Evolutionary conservation across 257 asterid genomes (phyloP), one percentile per base, ranked within the genome.

Genomic region (Cinchona pubescens): DNA sequence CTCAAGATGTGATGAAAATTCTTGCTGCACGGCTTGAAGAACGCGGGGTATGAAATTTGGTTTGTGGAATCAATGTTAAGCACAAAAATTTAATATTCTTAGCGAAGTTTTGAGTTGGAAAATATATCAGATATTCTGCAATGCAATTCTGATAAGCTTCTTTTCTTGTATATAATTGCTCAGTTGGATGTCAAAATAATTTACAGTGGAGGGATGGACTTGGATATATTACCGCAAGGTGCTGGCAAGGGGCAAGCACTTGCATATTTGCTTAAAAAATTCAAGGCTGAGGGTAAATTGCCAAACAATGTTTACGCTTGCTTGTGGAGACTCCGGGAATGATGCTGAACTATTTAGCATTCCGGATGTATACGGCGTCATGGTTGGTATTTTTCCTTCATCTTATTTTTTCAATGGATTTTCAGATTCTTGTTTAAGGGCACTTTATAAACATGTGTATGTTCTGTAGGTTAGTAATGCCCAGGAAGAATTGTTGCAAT

Each of bases 161-260:
- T 67, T 37, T 53, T 78, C 71, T 78, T 15, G 37, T 42, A 46
- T 81, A 55, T 83, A 80, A 79, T 70, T 67, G 69, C 66, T 79
- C 91, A 95, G 99, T 80, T 95, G 93, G 97, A 95, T 82, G 92
- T 78, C 73, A 95, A 95, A 82, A 95, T 95, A 80, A 95, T 95
- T 79, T 92, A 95, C 86, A 95, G 99, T 75, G 99, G 99, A 38
- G 99, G 99, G 79, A 88, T 88, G 91, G 98, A 91, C 86, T 83
- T 95, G 83, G 99, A 95, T 84, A 87, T 95, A 78, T 80, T 92
- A 83, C 97, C 99, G 19, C 96, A 88, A 85, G 96, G 99, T 72
- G 99, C 99, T 76, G 99, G 99, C 56, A 95, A 95, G 87, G 99
- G 99, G 82, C 97, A 92, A 82, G 99, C 99, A 75, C 97, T 95